A percentile compares a stretch with the other conserved stretches of the same genome.
Conservation (phyloP, 371 early-diverging fungal genomes). For the Rhizopus arrhizus region DNA sequence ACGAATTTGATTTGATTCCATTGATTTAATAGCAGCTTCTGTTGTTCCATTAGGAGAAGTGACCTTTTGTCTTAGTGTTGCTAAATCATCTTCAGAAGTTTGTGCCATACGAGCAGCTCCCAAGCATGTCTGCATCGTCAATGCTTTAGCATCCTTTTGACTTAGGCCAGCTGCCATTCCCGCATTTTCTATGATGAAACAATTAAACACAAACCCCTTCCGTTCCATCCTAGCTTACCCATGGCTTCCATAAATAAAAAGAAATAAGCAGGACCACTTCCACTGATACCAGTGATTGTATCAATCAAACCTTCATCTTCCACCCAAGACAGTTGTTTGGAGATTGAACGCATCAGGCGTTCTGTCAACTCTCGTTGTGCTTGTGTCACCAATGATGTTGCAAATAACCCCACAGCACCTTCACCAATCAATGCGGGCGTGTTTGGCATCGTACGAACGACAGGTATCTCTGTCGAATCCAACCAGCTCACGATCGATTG, state of each 20-base stretch:
- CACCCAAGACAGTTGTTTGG: conserved; percentile 81
- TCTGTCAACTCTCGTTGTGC: conserved; percentile 69
- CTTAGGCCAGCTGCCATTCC: conserved; percentile 80
- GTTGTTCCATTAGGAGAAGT: conserved; percentile 95
- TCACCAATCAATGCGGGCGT: conserved; percentile 88
- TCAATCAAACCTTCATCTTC: conserved; percentile 77
- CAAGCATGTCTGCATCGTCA: conserved; percentile 87
- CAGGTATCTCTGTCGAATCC: conserved; percentile 35
- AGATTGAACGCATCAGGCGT: conserved; percentile 68
- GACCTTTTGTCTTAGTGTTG: conserved; percentile 81
- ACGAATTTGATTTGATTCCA: conserved; percentile 69
- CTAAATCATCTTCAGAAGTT: conserved; percentile 71
- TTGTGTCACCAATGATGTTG: conserved; percentile 56
- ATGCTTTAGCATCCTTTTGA: conserved; percentile 69
- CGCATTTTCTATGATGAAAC: conserved; percentile 62
- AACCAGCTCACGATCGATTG: conserved; percentile 76
- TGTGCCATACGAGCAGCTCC: conserved; percentile 92
- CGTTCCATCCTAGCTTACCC: conserved; percentile 33
- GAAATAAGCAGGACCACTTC: conserved; percentile 92
- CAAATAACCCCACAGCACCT: conserved; percentile 87
- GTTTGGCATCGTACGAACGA: conserved; percentile 93
- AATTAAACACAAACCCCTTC: not conserved
- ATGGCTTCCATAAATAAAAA: conserved; percentile 90
- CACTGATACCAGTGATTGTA: conserved; percentile 87
- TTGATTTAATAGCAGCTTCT: conserved; percentile 81